Evolutionary conservation across 2,329 filamentous ascomycete species (phyloP), one percentile per base, ranked within the genome.

Genomic region (Phyllosticta citrichinensis): DNA sequence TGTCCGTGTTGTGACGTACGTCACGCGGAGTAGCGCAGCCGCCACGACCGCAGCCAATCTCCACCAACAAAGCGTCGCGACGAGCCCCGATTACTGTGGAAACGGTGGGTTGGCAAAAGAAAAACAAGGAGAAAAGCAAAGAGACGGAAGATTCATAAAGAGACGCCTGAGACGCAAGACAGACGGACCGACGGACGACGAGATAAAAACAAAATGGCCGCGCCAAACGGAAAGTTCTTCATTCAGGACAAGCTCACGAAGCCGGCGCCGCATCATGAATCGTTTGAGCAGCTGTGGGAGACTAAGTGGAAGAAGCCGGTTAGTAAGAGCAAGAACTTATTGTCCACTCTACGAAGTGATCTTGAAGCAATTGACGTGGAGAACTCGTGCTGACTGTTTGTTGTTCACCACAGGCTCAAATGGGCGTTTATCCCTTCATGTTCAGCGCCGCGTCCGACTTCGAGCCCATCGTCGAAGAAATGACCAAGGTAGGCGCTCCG

Each of bases 301-400:
- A 88, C 84, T 6, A 89, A 89, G 73, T 91, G 87, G 87, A 85
- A 85, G 73, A 77, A 81, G 65, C 85, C 85, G 5, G 84, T 86
- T 74, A 61, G 80, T 67, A 22, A 6, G 12, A n/a, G 12, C 27
- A 40, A 3, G 33, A 8, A 53, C 20, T 12, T 6, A 17, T 27
- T 35, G 47, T 50, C 55, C 56, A 4, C 19, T 12, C 19, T 51
- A 14, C 52, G 30, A 5, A 20, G 14, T 20, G 51, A 20, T n/a
- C 24, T 40, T 52, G 19, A 52, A 5, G 27, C 6, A 10, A 8
- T 8, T 30, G 27, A 30, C 3, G 51, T 10, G 11, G 51, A 52
- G 9, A 19, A 52, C 4, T 5, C 51, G 19, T 52, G 51, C 11
- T 40, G 33, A 40, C 33, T n/a, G 20, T 22, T n/a, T 20, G 12